phyloP scores from a whole-genome alignment of 1,284 basidiomycete genomes.

The Mrakiaceae sp. region DNA sequence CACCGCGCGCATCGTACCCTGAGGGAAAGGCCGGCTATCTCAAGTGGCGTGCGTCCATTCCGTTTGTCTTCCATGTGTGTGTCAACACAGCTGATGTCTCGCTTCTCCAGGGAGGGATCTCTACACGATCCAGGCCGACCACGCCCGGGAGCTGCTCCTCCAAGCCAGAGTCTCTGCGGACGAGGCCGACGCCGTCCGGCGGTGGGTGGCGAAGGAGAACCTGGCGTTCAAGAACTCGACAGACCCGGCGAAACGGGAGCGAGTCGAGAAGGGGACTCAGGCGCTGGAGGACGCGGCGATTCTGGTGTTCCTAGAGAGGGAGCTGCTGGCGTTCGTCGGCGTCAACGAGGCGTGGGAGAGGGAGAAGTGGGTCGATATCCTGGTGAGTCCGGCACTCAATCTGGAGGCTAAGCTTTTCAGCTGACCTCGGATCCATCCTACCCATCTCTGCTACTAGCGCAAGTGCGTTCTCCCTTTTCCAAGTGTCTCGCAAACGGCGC shows the following conservation, averaged over 20 bases:
- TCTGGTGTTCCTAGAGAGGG: slow-evolving; percentile 26
- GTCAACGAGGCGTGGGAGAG: slow-evolving; percentile 23
- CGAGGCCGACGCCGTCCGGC: slow-evolving; percentile 22
- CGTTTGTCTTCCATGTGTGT: neutral
- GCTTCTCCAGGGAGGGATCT: slow-evolving; percentile 19
- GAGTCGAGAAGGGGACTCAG: slow-evolving; percentile 22
- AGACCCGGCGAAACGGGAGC: slow-evolving; percentile 13
- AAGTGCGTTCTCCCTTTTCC: neutral
- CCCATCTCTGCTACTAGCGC: neutral
- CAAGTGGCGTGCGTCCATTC: slow-evolving; percentile 21
- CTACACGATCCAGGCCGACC: slow-evolving; percentile 25
- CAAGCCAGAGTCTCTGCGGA: slow-evolving; percentile 19
- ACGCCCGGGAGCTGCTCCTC: slow-evolving; percentile 22
- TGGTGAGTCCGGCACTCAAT: slow-evolving; percentile 12
- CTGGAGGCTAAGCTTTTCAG: neutral
- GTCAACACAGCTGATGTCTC: neutral
- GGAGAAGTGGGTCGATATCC: slow-evolving; percentile 27
- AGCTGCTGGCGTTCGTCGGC: slow-evolving; percentile 23
- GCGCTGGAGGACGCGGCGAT: slow-evolving; percentile 29
- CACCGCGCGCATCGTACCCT: slow-evolving; percentile 24
- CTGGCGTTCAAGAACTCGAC: slow-evolving; percentile 15
- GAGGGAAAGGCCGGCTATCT: slow-evolving; percentile 29
- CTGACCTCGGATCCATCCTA: too few relatives aligned
- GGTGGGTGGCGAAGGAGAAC: slow-evolving; percentile 28
- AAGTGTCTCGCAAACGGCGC: neutral